Evolutionary conservation across 345 rosid genomes (phyloP).

Genomic region (Lepidium didymum): DNA sequence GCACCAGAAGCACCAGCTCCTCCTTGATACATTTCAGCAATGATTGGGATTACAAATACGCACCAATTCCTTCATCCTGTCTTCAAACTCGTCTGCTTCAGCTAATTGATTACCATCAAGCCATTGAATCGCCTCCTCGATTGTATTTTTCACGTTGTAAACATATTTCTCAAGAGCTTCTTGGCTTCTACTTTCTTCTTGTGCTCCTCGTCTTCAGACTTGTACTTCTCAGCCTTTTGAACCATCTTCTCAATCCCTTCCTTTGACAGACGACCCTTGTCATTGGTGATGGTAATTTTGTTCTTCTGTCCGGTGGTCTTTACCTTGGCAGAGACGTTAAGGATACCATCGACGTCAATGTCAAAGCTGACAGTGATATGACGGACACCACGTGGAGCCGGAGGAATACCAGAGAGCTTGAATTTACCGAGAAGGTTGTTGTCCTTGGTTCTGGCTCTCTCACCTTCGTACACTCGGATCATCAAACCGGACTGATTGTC

Average conservation of each 20-base stretch:
- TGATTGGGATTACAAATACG: too few species aligned
- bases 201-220: neutral
- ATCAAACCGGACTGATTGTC: too few species aligned
- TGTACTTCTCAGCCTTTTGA: too few species aligned
- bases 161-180: neutral
- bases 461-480: too few species aligned
- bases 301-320: neutral
- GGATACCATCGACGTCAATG: too few species aligned
- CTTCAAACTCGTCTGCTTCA: slow-evolving; percentile 18
- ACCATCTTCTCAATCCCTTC: too few species aligned
- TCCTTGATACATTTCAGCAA: too few species aligned
- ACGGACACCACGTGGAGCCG: too few species aligned
- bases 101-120: slow-evolving; percentile 9
- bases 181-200: neutral
- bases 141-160: slow-evolving; percentile 49
- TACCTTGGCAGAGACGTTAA: too few species aligned
- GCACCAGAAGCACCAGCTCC: slow-evolving; percentile 7
- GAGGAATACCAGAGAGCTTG: slow-evolving; percentile 29
- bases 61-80: slow-evolving; percentile 10
- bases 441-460: too few species aligned
- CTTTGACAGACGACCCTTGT: slow-evolving; percentile 35
- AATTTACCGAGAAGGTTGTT: too few species aligned
- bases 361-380: too few species aligned
- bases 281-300: slow-evolving; percentile 52
- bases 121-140: slow-evolving; percentile 45